Evolutionary conservation across 2,329 filamentous ascomycete species (phyloP), one percentile per base, ranked within the genome.

Genomic region (Cladorrhinum sp.): DNA sequence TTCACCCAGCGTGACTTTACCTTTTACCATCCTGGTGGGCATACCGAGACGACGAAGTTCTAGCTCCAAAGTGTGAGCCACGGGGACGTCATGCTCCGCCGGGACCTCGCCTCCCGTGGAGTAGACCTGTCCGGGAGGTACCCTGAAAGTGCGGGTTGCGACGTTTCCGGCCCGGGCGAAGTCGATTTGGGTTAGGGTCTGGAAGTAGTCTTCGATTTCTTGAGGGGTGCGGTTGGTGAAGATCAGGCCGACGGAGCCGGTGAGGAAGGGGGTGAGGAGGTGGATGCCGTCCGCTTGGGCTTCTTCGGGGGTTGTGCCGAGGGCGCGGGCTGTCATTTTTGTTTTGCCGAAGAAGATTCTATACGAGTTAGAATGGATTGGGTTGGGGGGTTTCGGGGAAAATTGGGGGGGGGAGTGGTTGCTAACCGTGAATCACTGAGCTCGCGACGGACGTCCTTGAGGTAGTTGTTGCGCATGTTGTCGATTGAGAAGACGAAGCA

Each of bases 281-380:
- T 91, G 82, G 70, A 95, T 86, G 73, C 91, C 91, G 50, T 90
- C 85, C 68, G 91, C 90, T 76, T 90, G 85, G 77, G 93, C 91
- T 71, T 91, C 89, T 72, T 90, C 89, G 67, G 87, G 82, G 58
- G 82, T 87, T 66, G 85, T 84, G 73, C 95, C 95, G 24, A 99
- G 89, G 60, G 95, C 93, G 78, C 95, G 94, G 70, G 91, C 88
- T 92, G 98, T 98, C 76, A 99, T 93, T 80, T 98, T 98, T 62
- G 94, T 98, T 82, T 98, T 99, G 79, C 94, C 95, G 78, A 97
- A 98, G 86, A 98, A 98, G 74, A 99, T 81, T 70, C 93, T 95
- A 70, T 46, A 10, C n/a, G 49, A 50, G 58, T 72, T 64, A 71
- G 65, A 46, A 55, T 12, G 20, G 56, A 59, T 28, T 56, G 58